Conservation (phyloP, 1,139 yeast species). For the Trichomonascaceae sp. region DNA sequence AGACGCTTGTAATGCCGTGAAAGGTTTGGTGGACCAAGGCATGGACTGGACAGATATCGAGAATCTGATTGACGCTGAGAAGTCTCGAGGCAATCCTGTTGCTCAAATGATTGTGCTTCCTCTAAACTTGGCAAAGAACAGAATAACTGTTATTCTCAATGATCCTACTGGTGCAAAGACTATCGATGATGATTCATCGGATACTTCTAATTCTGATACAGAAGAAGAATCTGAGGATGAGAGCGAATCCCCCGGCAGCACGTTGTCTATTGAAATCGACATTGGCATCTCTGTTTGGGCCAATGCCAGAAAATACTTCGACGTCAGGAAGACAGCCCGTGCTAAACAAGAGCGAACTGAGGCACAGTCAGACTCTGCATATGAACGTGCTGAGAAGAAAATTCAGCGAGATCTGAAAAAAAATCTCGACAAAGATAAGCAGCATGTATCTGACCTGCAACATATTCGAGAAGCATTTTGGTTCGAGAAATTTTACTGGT, state of each 20-base stretch:
- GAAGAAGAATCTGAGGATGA: slow-evolving; percentile 33
- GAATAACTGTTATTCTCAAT: slow-evolving; percentile 55
- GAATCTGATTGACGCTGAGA: slow-evolving; percentile 63
- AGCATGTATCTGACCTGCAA: slow-evolving; percentile 43
- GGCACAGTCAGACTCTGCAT: slow-evolving; percentile 69
- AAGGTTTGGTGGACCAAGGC: slow-evolving; percentile 64
- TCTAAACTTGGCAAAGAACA: slow-evolving; percentile 63
- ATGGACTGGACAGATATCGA: slow-evolving; percentile 96
- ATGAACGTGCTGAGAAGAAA: slow-evolving; percentile 77
- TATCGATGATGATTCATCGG: slow-evolving; percentile 31
- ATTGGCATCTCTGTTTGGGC: slow-evolving; percentile 74
- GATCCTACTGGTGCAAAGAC: slow-evolving; percentile 39
- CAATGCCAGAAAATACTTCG: slow-evolving; percentile 83
- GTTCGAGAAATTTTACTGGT: slow-evolving; percentile 96
- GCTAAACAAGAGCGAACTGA: slow-evolving; percentile 78
- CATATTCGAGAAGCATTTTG: slow-evolving; percentile 69
- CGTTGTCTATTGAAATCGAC: slow-evolving; percentile 58
- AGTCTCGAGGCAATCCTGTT: slow-evolving; percentile 54
- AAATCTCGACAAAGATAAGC: slow-evolving; percentile 59
- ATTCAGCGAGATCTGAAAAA: slow-evolving; percentile 67
- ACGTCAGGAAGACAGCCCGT: slow-evolving; percentile 67
- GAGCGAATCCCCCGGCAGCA: slow-evolving; percentile 20
- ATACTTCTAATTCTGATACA: slow-evolving; percentile 31
- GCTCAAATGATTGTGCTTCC: slow-evolving; percentile 65
- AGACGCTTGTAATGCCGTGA: slow-evolving; percentile 63